phyloP scores from a whole-genome alignment of 805 yeast species.

The Kluyveromyces aestuarii region DNA sequence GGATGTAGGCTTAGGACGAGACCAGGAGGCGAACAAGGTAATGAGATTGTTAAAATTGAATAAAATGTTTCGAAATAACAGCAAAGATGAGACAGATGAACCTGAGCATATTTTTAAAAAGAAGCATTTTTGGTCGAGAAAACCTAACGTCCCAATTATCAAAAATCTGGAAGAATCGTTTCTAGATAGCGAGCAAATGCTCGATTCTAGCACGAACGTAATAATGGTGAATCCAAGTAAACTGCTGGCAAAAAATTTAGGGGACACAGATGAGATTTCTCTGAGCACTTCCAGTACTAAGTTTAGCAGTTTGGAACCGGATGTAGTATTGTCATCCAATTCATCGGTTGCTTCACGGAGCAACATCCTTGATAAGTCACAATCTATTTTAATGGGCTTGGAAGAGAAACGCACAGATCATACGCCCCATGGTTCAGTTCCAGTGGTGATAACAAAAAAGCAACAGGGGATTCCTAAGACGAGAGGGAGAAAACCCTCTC shows the following conservation, averaged over 20 bases:
- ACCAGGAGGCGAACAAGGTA: conserved; percentile 3
- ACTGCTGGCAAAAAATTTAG: not conserved
- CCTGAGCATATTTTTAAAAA: conserved; percentile 15
- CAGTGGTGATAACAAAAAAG: conserved; percentile 6
- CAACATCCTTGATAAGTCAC: not conserved
- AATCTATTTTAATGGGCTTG: too few relatives aligned
- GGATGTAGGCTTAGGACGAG: not conserved
- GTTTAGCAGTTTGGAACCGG: conserved; percentile 2
- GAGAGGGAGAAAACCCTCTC: conserved; percentile 58
- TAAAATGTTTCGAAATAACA: conserved; percentile 1
- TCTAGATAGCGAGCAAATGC: not conserved
- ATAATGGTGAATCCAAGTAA: not conserved
- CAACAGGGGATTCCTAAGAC: conserved; percentile 30
- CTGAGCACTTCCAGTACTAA: not conserved
- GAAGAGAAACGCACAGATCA: not conserved
- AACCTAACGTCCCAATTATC: conserved; percentile 8
- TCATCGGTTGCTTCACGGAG: not conserved
- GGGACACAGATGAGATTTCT: not conserved
- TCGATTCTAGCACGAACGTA: not conserved
- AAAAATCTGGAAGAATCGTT: not conserved
- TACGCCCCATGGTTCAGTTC: not conserved
- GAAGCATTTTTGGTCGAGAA: conserved; percentile 21
- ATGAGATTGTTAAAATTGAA: not conserved
- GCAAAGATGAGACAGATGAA: conserved; percentile 5
- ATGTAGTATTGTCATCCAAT: conserved; percentile 1